phyloP scores from a whole-genome alignment of 163 green algal species.

The Scenedesmus sp. region DNA sequence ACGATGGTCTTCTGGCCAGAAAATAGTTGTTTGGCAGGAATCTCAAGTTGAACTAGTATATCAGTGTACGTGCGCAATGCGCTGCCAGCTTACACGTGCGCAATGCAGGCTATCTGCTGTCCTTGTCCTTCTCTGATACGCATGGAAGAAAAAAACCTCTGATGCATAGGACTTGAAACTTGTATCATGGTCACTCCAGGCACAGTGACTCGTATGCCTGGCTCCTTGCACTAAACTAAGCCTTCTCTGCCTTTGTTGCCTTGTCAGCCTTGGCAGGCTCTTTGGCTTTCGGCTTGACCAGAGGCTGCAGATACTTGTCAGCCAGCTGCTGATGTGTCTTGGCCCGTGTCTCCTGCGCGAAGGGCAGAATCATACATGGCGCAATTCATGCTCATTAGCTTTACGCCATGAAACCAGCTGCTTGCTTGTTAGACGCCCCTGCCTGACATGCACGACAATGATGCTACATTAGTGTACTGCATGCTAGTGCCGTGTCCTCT shows the following conservation, averaged over 20 bases:
- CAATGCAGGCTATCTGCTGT: no score
- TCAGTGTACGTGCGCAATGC: no score
- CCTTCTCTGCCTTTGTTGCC: background rate
- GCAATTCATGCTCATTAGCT: background rate
- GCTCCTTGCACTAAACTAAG: background rate
- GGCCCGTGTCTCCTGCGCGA: constrained; percentile 21
- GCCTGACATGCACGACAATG: background rate
- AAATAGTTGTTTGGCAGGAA: no score
- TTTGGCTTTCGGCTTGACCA: background rate
- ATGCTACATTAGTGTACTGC: background rate
- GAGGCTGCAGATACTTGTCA: constrained; percentile 50
- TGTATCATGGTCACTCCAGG: no score
- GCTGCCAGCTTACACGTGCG: no score
- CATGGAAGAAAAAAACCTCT: no score
- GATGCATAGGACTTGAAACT: no score
- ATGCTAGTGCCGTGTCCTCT: no score
- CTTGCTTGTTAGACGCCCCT: background rate
- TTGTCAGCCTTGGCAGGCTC: background rate
- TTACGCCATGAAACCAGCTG: background rate
- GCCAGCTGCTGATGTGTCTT: constrained; percentile 51
- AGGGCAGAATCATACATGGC: background rate
- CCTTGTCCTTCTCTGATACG: no score
- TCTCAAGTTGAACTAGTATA: no score
- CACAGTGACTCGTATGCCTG: no score
- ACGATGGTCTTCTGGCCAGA: no score